A percentile compares a stretch with the other conserved stretches of the same genome.
Conservation (phyloP, 1,284 basidiomycete species). For the Lignosus rhinocerotis region DNA sequence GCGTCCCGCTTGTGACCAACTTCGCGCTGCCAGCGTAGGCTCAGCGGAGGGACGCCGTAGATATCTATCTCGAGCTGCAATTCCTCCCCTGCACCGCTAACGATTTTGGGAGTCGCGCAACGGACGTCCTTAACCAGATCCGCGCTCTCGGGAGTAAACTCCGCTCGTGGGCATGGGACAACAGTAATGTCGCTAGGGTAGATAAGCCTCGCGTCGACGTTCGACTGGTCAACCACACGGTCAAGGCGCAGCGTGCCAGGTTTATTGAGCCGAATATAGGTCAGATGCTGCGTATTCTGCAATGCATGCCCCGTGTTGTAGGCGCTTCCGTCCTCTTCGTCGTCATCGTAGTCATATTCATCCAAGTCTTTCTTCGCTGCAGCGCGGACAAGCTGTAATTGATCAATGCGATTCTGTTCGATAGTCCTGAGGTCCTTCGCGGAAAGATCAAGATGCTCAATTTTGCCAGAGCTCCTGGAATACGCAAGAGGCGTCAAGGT, state of each 20-base stretch:
- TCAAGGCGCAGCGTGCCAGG: slow-evolving; percentile 77
- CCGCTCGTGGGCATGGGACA: slow-evolving; percentile 79
- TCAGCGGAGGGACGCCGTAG: slow-evolving; percentile 78
- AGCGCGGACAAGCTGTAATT: slow-evolving; percentile 48
- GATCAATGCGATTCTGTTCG: slow-evolving; percentile 56
- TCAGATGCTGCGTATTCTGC: slow-evolving; percentile 71
- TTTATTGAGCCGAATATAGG: slow-evolving; percentile 69
- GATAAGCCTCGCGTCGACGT: slow-evolving; percentile 63
- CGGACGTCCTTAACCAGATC: slow-evolving; percentile 51
- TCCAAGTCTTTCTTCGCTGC: slow-evolving; percentile 36
- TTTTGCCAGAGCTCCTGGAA: slow-evolving; percentile 36
- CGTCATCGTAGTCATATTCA: slow-evolving; percentile 60
- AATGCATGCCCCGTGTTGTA: slow-evolving; percentile 40
- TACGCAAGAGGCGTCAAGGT: slow-evolving; percentile 72
- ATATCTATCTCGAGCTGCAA: slow-evolving; percentile 69
- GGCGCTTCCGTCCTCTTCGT: slow-evolving; percentile 49
- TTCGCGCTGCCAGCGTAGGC: slow-evolving; percentile 74
- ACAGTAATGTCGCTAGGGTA: slow-evolving; percentile 72
- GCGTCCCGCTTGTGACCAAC: slow-evolving; percentile 62
- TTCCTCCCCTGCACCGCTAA: slow-evolving; percentile 59
- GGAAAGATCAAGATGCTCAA: slow-evolving; percentile 57
- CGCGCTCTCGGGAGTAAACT: slow-evolving; percentile 54
- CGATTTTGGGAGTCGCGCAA: slow-evolving; percentile 48
- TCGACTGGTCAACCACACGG: slow-evolving; percentile 69
- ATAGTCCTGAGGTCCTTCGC: slow-evolving; percentile 69